Percentiles rank a stretch among this genome's conserved stretches.
Evolutionary conservation across 1,284 basidiomycete species (phyloP).

Genomic region (Ustilago trichophora): DNA sequence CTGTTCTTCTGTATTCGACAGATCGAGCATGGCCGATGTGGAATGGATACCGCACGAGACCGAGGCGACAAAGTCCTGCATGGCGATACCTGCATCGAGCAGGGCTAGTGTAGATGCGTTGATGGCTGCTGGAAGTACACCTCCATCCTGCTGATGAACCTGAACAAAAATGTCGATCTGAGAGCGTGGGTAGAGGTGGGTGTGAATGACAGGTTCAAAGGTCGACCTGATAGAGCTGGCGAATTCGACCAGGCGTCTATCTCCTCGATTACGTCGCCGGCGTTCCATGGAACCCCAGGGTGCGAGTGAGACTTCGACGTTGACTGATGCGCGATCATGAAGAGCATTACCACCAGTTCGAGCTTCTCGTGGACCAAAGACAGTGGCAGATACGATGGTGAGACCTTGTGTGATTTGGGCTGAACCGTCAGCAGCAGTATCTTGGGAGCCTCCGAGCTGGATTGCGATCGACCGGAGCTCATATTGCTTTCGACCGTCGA

Average conservation of each 20-base stretch:
- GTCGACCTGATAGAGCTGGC: constrained; percentile 87
- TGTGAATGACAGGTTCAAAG: constrained; percentile 93
- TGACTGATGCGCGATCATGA: constrained; percentile 71
- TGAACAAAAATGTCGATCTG: constrained; percentile 94
- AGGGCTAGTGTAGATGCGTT: constrained; percentile 94
- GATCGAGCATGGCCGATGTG: constrained; percentile 79
- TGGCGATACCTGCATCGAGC: constrained; percentile 86
- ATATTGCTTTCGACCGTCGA: constrained; percentile 87
- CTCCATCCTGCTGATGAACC: constrained; percentile 89
- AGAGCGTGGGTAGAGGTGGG: constrained; percentile 87
- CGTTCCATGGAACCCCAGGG: constrained; percentile 84
- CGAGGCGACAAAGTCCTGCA: constrained; percentile 87
- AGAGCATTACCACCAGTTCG: constrained; percentile 61
- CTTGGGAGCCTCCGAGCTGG: constrained; percentile 70
- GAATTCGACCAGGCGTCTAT: constrained; percentile 83
- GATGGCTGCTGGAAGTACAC: constrained; percentile 87
- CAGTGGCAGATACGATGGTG: constrained; percentile 83
- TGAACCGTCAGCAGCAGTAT: constrained; percentile 78
- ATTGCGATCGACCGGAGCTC: constrained; percentile 86
- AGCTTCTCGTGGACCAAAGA: constrained; percentile 91
- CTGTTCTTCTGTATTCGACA: constrained; percentile 86
- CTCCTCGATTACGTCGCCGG: constrained; percentile 75
- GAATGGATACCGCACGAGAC: constrained; percentile 70
- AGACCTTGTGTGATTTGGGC: constrained; percentile 86
- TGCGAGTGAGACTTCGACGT: constrained; percentile 72